phyloP scores from a whole-genome alignment of 2,329 filamentous ascomycete genomes.

The Escovopsis weberi region DNA sequence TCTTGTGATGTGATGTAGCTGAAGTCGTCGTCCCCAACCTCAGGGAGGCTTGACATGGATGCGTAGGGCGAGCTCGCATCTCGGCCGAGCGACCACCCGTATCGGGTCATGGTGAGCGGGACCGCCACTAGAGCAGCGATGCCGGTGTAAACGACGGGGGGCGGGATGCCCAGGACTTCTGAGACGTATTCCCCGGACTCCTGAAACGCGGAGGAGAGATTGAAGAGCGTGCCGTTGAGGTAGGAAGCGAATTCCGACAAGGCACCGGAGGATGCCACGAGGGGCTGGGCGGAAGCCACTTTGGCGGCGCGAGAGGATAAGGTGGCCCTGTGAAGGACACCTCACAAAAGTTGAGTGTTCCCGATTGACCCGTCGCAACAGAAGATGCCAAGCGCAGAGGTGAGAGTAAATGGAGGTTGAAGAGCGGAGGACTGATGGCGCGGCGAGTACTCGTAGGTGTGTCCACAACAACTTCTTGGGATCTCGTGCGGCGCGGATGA shows the following conservation, averaged over 20 bases:
- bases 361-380: not conserved
- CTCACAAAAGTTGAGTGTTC: constrained; percentile 4
- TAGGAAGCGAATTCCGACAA: constrained; percentile 45
- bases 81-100: constrained; percentile 31
- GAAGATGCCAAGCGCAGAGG: not conserved
- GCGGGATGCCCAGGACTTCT: constrained; percentile 34
- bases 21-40: constrained; percentile 63
- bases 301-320: constrained; percentile 30
- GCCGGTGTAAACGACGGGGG: constrained; percentile 34
- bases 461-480: no score
- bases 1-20: constrained; percentile 74
- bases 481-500: no score
- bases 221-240: constrained; percentile 36
- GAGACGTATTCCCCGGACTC: constrained; percentile 38
- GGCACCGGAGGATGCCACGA: constrained; percentile 49
- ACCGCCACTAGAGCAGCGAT: constrained; percentile 34
- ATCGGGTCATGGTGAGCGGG: constrained; percentile 40
- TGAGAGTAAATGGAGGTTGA: not conserved
- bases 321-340: constrained; percentile 23
- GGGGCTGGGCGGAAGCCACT: constrained; percentile 45
- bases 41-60: constrained; percentile 34
- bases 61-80: constrained; percentile 38
- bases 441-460: no score
- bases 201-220: constrained; percentile 32
- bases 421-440: not conserved